Conservation (phyloP, 2,329 filamentous ascomycete species). For the Pseudogymnoascus sp. region DNA sequence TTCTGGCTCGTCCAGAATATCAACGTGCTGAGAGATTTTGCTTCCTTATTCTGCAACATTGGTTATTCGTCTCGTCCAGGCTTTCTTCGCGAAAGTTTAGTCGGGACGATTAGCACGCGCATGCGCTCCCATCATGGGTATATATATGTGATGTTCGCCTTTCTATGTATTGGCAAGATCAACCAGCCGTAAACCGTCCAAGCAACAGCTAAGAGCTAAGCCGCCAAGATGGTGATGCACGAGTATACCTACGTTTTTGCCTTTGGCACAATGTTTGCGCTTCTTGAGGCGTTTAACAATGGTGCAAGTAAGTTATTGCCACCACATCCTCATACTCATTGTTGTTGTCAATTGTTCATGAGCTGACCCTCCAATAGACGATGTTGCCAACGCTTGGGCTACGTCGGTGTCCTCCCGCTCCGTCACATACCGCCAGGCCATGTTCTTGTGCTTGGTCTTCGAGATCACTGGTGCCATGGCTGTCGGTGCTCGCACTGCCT, state of each 20-base stretch:
- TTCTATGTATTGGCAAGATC: not conserved
- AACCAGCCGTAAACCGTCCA: not conserved
- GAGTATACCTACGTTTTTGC: constrained; percentile 53
- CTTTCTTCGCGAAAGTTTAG: not conserved
- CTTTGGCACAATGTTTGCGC: constrained; percentile 49
- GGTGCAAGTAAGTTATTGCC: constrained; percentile 34
- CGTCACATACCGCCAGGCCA: constrained; percentile 62
- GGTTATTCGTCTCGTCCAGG: not conserved
- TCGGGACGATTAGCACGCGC: not conserved
- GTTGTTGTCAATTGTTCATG: not conserved
- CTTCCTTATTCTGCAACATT: not conserved
- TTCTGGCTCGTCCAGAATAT: not conserved
- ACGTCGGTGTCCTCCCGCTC: constrained; percentile 77
- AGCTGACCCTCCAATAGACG: constrained; percentile 43
- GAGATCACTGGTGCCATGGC: constrained; percentile 62
- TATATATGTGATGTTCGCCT: not conserved
- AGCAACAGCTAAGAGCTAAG: not conserved
- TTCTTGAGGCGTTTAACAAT: constrained; percentile 56
- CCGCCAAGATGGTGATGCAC: constrained; percentile 30
- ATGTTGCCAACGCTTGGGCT: constrained; percentile 80
- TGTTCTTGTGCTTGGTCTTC: constrained; percentile 60
- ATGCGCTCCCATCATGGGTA: not conserved
- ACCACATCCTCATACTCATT: not conserved
- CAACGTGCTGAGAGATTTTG: not conserved
- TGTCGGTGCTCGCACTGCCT: constrained; percentile 63